These are phyloP conservation scores for Nothophaeocryptopus gaeumannii DNA, from an alignment of 2,329 filamentous ascomycete species.

Conservation along the genomic window DNA sequence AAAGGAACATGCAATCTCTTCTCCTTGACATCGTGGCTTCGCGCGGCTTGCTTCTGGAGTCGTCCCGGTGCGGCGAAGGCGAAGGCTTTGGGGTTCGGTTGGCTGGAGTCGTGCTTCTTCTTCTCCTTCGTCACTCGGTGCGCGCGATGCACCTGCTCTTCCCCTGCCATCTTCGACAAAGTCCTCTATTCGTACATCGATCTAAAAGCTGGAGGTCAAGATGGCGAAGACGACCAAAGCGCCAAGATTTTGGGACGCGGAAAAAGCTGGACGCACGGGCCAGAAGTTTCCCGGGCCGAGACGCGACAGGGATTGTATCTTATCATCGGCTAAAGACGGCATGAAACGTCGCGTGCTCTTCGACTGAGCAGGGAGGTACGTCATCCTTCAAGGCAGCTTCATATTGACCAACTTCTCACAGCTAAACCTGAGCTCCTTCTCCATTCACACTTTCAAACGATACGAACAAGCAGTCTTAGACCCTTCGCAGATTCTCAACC, in stretches of 20 bases:
- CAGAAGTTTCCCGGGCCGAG: not conserved
- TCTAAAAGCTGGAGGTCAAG: not conserved
- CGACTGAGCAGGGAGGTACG: not conserved
- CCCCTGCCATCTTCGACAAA: conserved; percentile 30
- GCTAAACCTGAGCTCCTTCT: not conserved
- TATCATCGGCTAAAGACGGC: conserved; percentile 4
- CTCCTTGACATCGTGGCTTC: conserved; percentile 82
- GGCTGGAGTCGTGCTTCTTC: conserved; percentile 63
- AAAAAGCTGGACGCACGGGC: conserved; percentile 7
- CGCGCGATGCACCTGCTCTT: conserved; percentile 74
- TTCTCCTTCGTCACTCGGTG: conserved; percentile 88
- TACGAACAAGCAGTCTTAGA: conserved; percentile 3
- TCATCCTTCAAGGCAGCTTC: not conserved
- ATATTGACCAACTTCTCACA: not conserved
- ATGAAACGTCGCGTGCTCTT: not conserved
- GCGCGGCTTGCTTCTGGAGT: conserved; percentile 69
- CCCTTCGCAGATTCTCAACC: conserved; percentile 9
- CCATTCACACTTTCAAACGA: not conserved
- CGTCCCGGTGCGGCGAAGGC: conserved; percentile 78
- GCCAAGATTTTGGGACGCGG: conserved; percentile 15
- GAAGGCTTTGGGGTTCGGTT: conserved; percentile 86
- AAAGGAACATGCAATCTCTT: conserved; percentile 94
- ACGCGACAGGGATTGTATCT: not conserved
- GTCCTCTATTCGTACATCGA: not conserved
- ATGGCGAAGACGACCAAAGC: conserved; percentile 1